Base-by-base conservation (phyloP, 2,329 filamentous ascomycete species). In the Annulohypoxylon truncatum region DNA sequence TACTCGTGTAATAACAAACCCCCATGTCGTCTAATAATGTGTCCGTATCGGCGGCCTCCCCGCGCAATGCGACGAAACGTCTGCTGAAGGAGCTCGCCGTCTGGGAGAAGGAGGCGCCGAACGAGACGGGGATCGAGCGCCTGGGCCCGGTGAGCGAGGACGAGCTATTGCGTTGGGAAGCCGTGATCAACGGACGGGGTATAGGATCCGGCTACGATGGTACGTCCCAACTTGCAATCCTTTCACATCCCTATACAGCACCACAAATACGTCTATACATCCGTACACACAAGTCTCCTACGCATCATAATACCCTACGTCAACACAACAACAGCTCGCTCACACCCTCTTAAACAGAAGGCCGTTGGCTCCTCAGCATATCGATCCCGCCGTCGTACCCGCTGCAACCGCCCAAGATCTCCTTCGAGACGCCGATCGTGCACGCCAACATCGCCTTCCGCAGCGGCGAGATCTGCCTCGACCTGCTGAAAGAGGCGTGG, bases 381-480 rank as follows among this genome's bases (percentile, higher is more conserved):
- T 77, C 83, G 53, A 87, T 98, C 74, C 94, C 96, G 0, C 71
- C 86, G 0, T 87, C 86, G 40, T 98, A 99, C 80, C 96, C 96
- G 2, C 85, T 92, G 61, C 80, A 86, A 0, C 91, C 96, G 1
- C 96, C 96, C 0, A 85, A 83, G 40, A 90, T 99, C 71, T 84
- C 81, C 62, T 99, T 99, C 82, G 82, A 85, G n/a, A 99, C 94
- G 33, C 88, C 89, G 67, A 89, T 96, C 71, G 92, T 93, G 74
- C 94, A 97, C 82, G 90, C 94, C 50, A 97, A 97, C 79, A 89
- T 89, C 29, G 82, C 83, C 55, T 82, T 87, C 68, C 73, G 85
- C 72, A 94, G 89, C 2, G 96, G 96, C 72, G 94, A 97, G 80
- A 96, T 99, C 76, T 99, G 96, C 79, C 88, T 98, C 26, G 96